These are phyloP conservation scores for Tylopilus felleus DNA, from an alignment of 768 basidiomycete genomes.

Conservation along the genomic window DNA sequence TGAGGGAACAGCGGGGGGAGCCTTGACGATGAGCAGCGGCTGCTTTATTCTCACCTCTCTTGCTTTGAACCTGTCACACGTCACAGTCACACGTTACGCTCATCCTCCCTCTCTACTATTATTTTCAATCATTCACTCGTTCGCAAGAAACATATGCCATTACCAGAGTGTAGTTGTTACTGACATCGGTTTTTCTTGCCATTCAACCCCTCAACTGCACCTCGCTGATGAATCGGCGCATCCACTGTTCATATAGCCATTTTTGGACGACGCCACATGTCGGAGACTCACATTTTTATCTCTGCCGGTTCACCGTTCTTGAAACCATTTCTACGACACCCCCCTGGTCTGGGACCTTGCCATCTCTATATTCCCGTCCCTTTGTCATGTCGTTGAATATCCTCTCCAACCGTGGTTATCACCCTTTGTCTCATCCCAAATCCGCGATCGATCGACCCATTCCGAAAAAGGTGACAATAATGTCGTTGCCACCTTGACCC, in stretches of 20 bases:
- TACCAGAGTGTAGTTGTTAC: background rate
- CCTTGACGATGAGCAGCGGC: constrained; percentile 11
- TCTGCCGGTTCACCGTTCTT: background rate
- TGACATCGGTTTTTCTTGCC: background rate
- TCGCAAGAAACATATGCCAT: background rate
- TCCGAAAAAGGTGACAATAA: background rate
- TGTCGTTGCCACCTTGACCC: background rate
- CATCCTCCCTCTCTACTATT: too few relatives aligned
- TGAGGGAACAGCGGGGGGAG: constrained; percentile 8
- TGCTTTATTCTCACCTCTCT: constrained; percentile 26
- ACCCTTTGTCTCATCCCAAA: background rate
- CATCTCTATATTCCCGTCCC: background rate
- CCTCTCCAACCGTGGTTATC: background rate
- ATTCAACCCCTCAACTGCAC: too few relatives aligned
- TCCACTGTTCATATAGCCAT: constrained; percentile 14
- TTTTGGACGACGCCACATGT: constrained; percentile 16
- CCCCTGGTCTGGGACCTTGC: background rate
- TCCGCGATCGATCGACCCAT: background rate
- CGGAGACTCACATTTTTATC: constrained; percentile 8
- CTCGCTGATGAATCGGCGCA: background rate
- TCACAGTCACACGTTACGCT: constrained; percentile 15
- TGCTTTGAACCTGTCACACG: constrained; percentile 17
- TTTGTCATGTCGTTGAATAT: background rate
- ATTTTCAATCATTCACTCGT: background rate
- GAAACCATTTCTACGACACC: background rate